phyloP scores from a whole-genome alignment of 106 monocot genomes.

The Dendrobium chrysotoxum region DNA sequence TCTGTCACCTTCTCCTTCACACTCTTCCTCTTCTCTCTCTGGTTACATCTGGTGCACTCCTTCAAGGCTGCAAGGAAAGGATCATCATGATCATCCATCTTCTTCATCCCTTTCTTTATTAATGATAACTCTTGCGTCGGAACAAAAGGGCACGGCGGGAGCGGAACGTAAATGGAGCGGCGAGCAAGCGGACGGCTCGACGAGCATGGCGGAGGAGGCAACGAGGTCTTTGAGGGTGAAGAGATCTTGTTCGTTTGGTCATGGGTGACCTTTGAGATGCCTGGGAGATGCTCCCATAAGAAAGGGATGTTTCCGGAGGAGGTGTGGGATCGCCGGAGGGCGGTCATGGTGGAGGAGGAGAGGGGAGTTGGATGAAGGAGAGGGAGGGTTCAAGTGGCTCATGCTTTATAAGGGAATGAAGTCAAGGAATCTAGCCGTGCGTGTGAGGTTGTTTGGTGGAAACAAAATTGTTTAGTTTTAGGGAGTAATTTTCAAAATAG shows the following conservation, averaged over 20 bases:
- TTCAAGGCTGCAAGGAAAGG: conserved; percentile 10
- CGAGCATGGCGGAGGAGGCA: conserved; percentile 6
- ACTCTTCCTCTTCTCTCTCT: conserved; percentile 7
- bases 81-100: conserved; percentile 1
- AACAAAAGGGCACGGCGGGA: conserved; percentile 4
- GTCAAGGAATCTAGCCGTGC: no score
- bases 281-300: conserved; percentile 14
- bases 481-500: no score
- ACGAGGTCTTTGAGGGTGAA: not conserved
- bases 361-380: no score
- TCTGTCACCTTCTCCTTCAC: not conserved
- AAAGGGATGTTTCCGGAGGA: conserved; percentile 6
- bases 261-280: not conserved
- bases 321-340: not conserved
- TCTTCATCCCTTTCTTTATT: not conserved
- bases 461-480: no score
- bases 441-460: no score
- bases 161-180: not conserved
- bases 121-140: not conserved
- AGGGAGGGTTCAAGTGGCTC: no score
- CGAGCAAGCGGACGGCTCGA: not conserved
- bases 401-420: no score
- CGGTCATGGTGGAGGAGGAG: not conserved
- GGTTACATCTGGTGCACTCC: conserved; percentile 5
- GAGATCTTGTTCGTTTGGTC: not conserved